Base-by-base conservation (phyloP, 2,329 filamentous ascomycete species). In the Cucurbitaria berberidis region DNA sequence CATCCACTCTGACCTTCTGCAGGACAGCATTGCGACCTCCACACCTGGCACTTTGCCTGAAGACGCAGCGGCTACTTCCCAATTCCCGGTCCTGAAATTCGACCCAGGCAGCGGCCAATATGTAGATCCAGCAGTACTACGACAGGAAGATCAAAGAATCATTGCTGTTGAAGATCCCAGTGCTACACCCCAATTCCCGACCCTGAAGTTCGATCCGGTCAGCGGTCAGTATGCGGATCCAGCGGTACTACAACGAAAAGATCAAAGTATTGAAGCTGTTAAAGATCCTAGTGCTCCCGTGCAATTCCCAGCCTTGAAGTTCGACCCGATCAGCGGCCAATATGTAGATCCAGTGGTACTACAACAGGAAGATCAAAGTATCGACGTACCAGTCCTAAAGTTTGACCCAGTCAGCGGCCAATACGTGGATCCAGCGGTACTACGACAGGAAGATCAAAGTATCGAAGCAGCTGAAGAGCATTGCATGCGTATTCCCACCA, bases 401-500 rank as follows among this genome's bases (percentile, higher is more conserved):
- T 49, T 48, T 13, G 44, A 55, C 18, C n/a, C 43, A 8, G 35
- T 16, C 1, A 45, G 22, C 22, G 47, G 51, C n/a, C 36, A 35
- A 18, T 43, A 49, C 10, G 34, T 52, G n/a, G 22, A 32, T 22
- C 24, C 29, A 15, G 16, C 45, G 3, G 36, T 21, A 38, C 18
- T 30, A 13, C 10, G 36, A n/a, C 16, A 48, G 22, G 11, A 10
- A 13, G 3, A 9, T 26, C 24, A 36, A 3, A 19, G 1, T n/a
- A 19, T 6, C 21, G 5, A 3, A 36, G 8, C 10, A 0, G 11
- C 5, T 3, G 11, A 22, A 1, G 32, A 36, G 13, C 43, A 52
- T 16, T 59, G 56, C 11, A 70, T 69, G 67, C 47, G 53, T 18
- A 51, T 73, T 1, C 48, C 53, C 4, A 70, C 68, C 6, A 63